Evolutionary conservation across 768 basidiomycete genomes (phyloP).

Genomic region (Rhodocollybia butyracea): DNA sequence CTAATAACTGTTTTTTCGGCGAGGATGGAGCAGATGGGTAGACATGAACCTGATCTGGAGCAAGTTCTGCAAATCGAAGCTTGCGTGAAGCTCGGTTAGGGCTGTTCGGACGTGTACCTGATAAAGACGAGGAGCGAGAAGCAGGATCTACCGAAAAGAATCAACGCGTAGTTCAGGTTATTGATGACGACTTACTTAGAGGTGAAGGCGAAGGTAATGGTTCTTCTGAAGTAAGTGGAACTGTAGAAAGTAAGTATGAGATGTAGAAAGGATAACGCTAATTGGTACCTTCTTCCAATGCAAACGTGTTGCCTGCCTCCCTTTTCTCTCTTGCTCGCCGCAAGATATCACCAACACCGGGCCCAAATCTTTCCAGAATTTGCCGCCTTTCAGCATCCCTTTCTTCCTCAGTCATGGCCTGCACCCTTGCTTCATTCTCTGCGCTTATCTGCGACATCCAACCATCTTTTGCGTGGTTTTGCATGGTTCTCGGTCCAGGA

Average conservation of each 20-base stretch:
- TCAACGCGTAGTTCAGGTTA: neutral
- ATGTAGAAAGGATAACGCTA: neutral
- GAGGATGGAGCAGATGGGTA: slow-evolving; percentile 82
- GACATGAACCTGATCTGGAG: slow-evolving; percentile 72
- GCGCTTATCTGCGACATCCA: slow-evolving; percentile 59
- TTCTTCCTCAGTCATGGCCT: slow-evolving; percentile 69
- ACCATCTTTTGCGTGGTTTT: slow-evolving; percentile 21
- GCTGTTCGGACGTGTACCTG: slow-evolving; percentile 21
- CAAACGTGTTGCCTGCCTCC: slow-evolving; percentile 16
- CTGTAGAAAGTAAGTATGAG: neutral
- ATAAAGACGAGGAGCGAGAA: neutral
- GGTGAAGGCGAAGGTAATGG: neutral
- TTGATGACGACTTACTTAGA: neutral
- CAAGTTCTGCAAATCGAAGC: slow-evolving; percentile 75
- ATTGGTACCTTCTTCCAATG: neutral
- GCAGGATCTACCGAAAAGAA: neutral
- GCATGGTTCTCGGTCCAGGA: slow-evolving; percentile 12
- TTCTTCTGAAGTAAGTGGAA: slow-evolving; percentile 7
- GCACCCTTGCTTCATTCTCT: slow-evolving; percentile 64
- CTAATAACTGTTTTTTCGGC: slow-evolving; percentile 56
- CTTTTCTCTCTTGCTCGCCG: slow-evolving; percentile 48
- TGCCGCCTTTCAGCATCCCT: slow-evolving; percentile 61
- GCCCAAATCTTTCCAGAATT: slow-evolving; percentile 71
- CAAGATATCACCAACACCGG: slow-evolving; percentile 59
- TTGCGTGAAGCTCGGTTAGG: slow-evolving; percentile 46